Base-by-base conservation (phyloP, 305 asterid species). In the Solanum hybrid region DNA sequence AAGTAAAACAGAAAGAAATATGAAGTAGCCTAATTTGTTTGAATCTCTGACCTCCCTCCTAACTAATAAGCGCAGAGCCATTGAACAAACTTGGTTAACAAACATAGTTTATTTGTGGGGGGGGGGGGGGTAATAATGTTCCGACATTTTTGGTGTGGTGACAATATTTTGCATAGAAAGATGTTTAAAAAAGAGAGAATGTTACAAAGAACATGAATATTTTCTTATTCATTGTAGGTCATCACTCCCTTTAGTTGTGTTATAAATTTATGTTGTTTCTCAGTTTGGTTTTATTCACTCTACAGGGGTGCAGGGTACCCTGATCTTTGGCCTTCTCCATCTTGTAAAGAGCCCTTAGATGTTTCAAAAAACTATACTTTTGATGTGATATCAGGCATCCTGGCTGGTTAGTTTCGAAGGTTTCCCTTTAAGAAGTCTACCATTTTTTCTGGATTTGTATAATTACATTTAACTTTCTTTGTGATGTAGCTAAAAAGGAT, bases 231-330 rank as follows among this genome's bases (percentile, higher is more conserved):
- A 27, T 22, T 26, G 14, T 7, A 16, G 87, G 87, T 82, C 29
- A 14, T 82, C 87, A 42, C 1, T 8, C 27, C 72, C 87, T 82
- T 27, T 10, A 82, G 87, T 29, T 82, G 86, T 82, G 72, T 17
- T 81, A 81, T 27, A 27, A 80, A 14, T 81, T 81, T 81, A 42
- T 42, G 10, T 42, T 17, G 24, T 9, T 1, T 42, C 87, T 82
- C 87, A 46, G 24, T 27, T 46, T 82, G 75, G 87, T 31, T 56
- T 29, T 84, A 56, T 84, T 84, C 31, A 84, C 87, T 51, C 38
- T 80, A 85, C 94, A 97, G 99, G 99, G 99, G 99, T 88, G 79
- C 89, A 89, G 99, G 99, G 89, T 96, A 97, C 91, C 99, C 98
- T 87, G 99, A 96, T 91, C 96, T 97, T 72, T 97, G 99, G 99